Evolutionary conservation across 2,329 filamentous ascomycete species (phyloP).

Genomic region (Aspergillus sclerotialis): DNA sequence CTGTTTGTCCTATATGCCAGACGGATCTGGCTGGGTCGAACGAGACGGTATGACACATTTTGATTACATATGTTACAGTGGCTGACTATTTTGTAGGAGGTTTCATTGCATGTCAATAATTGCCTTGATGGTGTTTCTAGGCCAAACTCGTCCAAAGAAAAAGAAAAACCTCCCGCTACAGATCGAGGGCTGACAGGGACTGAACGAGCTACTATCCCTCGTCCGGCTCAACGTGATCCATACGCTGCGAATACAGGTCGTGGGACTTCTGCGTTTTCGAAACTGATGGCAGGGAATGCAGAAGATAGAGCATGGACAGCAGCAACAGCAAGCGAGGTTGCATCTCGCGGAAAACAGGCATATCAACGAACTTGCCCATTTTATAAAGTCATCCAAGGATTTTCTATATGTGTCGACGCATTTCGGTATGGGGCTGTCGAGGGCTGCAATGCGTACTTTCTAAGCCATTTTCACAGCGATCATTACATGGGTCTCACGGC

Average conservation of each 20-base stretch:
- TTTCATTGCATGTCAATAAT: constrained; percentile 79
- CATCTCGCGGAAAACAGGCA: constrained; percentile 74
- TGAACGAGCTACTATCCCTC: constrained; percentile 61
- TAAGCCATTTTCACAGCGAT: constrained; percentile 97
- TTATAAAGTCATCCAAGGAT: constrained; percentile 94
- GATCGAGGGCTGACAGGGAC: constrained; percentile 47
- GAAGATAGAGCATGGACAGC: constrained; percentile 86
- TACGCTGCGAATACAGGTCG: constrained; percentile 47
- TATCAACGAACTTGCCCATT: constrained; percentile 92
- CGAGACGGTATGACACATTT: constrained; percentile 27
- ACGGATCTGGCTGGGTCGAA: constrained; percentile 54
- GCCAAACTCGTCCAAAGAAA: constrained; percentile 39
- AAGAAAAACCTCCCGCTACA: constrained; percentile 10
- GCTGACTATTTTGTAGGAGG: constrained; percentile 48
- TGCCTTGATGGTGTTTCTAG: constrained; percentile 79
- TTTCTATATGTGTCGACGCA: constrained; percentile 90
- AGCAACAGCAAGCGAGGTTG: constrained; percentile 71
- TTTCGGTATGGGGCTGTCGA: constrained; percentile 92
- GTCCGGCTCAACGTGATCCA: constrained; percentile 74
- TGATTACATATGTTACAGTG: background rate
- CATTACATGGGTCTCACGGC: constrained; percentile 89
- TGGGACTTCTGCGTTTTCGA: constrained; percentile 71
- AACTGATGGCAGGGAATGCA: constrained; percentile 84
- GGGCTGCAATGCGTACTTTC: constrained; percentile 88
- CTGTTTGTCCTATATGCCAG: constrained; percentile 71